phyloP scores from a whole-genome alignment of 306 rosid genomes.

The Biancaea sappan region DNA sequence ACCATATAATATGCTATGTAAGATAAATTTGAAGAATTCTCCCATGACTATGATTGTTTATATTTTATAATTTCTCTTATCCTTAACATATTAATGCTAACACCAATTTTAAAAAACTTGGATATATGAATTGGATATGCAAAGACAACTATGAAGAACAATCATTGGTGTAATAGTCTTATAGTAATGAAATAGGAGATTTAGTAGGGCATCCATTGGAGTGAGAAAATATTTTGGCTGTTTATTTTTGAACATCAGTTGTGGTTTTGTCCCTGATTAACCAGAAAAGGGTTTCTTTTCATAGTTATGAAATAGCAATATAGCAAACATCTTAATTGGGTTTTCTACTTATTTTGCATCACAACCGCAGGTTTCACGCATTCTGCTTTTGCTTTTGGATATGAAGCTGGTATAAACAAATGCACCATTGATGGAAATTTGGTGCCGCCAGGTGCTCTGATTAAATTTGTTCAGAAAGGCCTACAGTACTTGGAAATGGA shows the following conservation, averaged over 20 bases:
- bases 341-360: constrained; percentile 30
- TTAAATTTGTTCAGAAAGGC: constrained; percentile 91
- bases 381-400: constrained; percentile 92
- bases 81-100: constrained; percentile 8
- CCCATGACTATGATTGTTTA: background rate
- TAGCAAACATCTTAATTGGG: constrained; percentile 26
- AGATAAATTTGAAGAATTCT: background rate
- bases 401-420: constrained; percentile 91
- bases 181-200: constrained; percentile 14
- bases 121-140: constrained; percentile 6
- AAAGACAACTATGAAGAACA: constrained; percentile 3
- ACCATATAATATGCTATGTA: background rate
- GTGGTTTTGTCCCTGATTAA: background rate
- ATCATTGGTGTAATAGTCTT: constrained; percentile 7
- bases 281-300: background rate
- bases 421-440: constrained; percentile 83
- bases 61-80: background rate
- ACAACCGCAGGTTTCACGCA: constrained; percentile 80
- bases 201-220: constrained; percentile 19
- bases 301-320: background rate
- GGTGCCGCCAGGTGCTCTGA: constrained; percentile 87
- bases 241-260: background rate
- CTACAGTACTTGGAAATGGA: constrained; percentile 98
- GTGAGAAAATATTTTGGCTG: constrained; percentile 9
- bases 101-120: background rate